Percentiles rank a stretch among this genome's conserved stretches.
phyloP scores from a whole-genome alignment of 805 yeast species.

The Kodamaea nitidulidarum region DNA sequence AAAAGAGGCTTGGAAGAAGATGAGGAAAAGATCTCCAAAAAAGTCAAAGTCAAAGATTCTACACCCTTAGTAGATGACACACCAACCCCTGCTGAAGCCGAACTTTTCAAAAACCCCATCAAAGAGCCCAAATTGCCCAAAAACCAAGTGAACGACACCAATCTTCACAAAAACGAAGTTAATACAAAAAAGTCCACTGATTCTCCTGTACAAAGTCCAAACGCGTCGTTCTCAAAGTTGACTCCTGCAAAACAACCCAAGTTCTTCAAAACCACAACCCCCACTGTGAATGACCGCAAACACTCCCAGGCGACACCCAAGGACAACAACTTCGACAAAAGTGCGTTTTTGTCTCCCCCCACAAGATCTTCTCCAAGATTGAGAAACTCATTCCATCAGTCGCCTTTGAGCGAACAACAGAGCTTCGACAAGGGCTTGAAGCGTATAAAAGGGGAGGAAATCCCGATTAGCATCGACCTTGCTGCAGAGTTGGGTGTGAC shows the following conservation, averaged over 20 bases:
- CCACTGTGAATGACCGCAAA: too few species aligned
- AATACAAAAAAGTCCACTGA: too few species aligned
- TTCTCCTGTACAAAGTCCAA: too few species aligned
- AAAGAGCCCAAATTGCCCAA: too few species aligned
- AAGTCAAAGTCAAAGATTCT: conserved; percentile 1
- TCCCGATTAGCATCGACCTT: conserved; percentile 19
- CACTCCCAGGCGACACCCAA: neutral
- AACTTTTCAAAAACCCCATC: conserved; percentile 1
- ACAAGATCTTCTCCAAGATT: neutral
- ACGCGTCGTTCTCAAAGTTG: too few species aligned
- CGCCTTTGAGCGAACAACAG: conserved; percentile 10
- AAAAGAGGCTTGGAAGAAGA: conserved; percentile 2
- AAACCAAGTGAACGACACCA: neutral
- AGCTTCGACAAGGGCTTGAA: conserved; percentile 22
- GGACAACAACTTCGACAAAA: neutral
- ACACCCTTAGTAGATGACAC: neutral
- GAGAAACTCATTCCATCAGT: neutral
- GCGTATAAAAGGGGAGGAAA: conserved; percentile 13
- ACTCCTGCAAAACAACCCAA: neutral
- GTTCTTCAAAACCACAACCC: neutral
- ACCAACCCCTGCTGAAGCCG: conserved; percentile 7
- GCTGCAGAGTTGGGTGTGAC: conserved; percentile 33
- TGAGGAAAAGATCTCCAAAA: conserved; percentile 6
- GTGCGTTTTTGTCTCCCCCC: neutral
- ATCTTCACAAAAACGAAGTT: neutral